A percentile compares a stretch with the other conserved stretches of the same genome.
Conservation (phyloP, 306 rosid genomes). For the Vigna angularis region DNA sequence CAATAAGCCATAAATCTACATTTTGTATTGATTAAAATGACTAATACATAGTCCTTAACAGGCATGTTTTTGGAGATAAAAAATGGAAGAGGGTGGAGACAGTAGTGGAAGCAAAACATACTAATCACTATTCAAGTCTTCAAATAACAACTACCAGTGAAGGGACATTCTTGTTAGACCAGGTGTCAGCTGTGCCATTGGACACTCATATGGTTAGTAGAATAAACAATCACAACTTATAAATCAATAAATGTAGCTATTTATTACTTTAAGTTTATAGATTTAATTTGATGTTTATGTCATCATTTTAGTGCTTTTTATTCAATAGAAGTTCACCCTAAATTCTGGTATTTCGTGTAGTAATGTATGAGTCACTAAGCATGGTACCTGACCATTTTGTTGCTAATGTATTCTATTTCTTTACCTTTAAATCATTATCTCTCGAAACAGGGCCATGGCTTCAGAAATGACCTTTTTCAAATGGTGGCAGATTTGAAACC, state of each 20-base stretch:
- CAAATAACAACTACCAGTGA: conserved; percentile 32
- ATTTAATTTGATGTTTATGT: no score
- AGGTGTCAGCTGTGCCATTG: conserved; percentile 48
- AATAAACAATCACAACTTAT: neutral
- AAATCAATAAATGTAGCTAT: neutral
- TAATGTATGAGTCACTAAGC: no score
- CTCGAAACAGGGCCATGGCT: conserved; percentile 4
- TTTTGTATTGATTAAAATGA: conserved; percentile 39
- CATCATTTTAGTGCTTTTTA: no score
- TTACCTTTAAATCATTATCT: neutral
- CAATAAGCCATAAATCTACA: neutral
- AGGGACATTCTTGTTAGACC: conserved; percentile 43
- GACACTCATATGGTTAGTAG: conserved; percentile 43
- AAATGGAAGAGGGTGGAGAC: conserved; percentile 20
- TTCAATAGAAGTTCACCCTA: no score
- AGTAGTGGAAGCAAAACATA: neutral
- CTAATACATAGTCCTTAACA: neutral
- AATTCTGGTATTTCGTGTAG: no score
- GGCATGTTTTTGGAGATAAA: neutral
- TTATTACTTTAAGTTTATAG: neutral
- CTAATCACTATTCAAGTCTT: neutral
- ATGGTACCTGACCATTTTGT: no score
- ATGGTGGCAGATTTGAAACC: conserved; percentile 11
- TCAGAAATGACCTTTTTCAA: conserved; percentile 11
- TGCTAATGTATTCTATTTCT: neutral